Evolutionary conservation across 1,139 yeast genomes (phyloP).

Genomic region (Debaryomyces subglobosus): DNA sequence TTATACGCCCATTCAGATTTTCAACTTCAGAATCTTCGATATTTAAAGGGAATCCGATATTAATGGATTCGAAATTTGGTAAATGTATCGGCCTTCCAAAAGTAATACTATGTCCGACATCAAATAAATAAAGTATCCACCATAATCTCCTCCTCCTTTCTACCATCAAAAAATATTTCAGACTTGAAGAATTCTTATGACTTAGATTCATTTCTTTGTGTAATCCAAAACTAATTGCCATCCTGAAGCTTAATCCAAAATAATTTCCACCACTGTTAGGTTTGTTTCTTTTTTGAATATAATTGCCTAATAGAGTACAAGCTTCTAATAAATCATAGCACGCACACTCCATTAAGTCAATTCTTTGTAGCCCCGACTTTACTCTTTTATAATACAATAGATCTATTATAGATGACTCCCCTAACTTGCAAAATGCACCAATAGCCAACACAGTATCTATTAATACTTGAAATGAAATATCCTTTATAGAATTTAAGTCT

Average conservation of each 20-base stretch:
- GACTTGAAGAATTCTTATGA: conserved; percentile 3
- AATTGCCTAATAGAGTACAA: conserved; percentile 57
- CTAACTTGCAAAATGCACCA: conserved; percentile 26
- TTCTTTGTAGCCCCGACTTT: conserved; percentile 16
- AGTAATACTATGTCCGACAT: conserved; percentile 64
- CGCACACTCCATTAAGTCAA: conserved; percentile 38
- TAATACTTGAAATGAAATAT: conserved; percentile 26
- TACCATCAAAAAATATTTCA: conserved; percentile 18
- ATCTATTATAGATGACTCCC: conserved; percentile 22
- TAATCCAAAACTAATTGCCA: conserved; percentile 67
- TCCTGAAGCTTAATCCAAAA: conserved; percentile 63
- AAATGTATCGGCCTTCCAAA: conserved; percentile 67
- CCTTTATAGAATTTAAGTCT: conserved; percentile 4
- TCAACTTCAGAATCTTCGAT: conserved; percentile 46
- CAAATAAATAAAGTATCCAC: conserved; percentile 68
- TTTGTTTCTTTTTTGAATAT: conserved; percentile 63
- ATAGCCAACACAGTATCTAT: conserved; percentile 24
- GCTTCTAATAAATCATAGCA: conserved; percentile 57
- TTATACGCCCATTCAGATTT: conserved; percentile 16
- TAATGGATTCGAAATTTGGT: conserved; percentile 54
- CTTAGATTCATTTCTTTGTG: conserved; percentile 20
- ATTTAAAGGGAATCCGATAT: conserved; percentile 52
- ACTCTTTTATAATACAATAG: conserved; percentile 21
- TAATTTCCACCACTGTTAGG: conserved; percentile 68
- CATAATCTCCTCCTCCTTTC: conserved; percentile 56